Percentiles rank a stretch among this genome's conserved stretches.
Conservation (phyloP, 495 filamentous ascomycete species). For the Hyaloscypha variabilis region DNA sequence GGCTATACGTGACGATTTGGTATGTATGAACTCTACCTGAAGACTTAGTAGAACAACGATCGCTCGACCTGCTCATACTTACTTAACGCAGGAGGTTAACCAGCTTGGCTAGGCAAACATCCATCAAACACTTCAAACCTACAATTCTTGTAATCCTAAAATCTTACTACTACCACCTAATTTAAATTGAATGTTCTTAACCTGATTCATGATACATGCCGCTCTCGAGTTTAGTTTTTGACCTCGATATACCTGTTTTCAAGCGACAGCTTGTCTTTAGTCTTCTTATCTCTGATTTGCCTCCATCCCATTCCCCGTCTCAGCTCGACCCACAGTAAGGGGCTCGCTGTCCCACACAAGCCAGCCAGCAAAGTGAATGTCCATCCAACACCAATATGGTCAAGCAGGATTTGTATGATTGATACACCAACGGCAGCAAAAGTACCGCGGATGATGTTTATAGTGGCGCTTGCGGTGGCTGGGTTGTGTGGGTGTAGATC, state of each 20-base stretch:
- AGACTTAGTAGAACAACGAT: too few species aligned
- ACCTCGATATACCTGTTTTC: neutral
- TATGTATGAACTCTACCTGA: too few species aligned
- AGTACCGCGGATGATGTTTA: constrained; percentile 25
- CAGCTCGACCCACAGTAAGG: neutral
- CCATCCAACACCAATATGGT: constrained; percentile 28
- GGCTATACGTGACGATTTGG: too few species aligned
- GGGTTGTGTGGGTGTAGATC: constrained; percentile 27
- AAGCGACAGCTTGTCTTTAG: neutral
- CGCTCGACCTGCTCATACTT: too few species aligned
- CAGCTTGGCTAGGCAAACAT: too few species aligned
- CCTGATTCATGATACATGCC: too few species aligned
- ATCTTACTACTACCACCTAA: too few species aligned
- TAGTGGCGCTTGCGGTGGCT: constrained; percentile 28
- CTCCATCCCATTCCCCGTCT: neutral
- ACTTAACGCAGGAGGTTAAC: too few species aligned
- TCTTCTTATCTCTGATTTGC: neutral
- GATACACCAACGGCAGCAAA: constrained; percentile 26
- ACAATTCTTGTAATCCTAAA: too few species aligned
- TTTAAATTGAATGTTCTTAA: too few species aligned
- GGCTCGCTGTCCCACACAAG: constrained; percentile 8
- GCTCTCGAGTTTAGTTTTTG: too few species aligned
- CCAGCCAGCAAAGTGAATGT: constrained; percentile 29
- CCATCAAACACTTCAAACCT: too few species aligned
- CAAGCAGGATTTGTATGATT: constrained; percentile 27